phyloP scores from a whole-genome alignment of 495 filamentous ascomycete species.

The Aspergillus nidulans region DNA sequence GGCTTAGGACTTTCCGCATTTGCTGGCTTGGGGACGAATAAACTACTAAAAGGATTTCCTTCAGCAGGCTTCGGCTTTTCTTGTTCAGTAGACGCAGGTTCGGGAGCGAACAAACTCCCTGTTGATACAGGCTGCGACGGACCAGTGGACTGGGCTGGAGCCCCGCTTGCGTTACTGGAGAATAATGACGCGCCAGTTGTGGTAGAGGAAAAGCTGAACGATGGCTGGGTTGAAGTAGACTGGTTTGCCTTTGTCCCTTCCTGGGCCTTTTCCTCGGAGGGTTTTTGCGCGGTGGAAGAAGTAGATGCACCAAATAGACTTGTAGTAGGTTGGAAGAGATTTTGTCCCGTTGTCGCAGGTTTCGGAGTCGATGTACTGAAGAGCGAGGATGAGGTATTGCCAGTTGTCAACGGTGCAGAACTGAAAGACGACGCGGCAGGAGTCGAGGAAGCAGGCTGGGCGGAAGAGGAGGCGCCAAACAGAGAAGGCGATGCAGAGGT shows the following conservation, averaged over 20 bases:
- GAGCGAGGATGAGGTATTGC: slow-evolving; percentile 16
- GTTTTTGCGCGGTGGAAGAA: slow-evolving; percentile 8
- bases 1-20: slow-evolving; percentile 7
- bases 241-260: slow-evolving; percentile 15
- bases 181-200: slow-evolving; percentile 16
- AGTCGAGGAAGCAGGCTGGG: slow-evolving; percentile 13
- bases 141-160: slow-evolving; percentile 11
- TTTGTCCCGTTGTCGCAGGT: slow-evolving; percentile 15
- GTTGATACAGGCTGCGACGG: slow-evolving; percentile 19
- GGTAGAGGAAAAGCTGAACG: slow-evolving; percentile 10
- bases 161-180: slow-evolving; percentile 12
- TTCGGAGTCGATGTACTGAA: slow-evolving; percentile 20
- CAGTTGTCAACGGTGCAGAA: slow-evolving; percentile 9
- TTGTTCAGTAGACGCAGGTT: slow-evolving; percentile 18
- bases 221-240: slow-evolving; percentile 9
- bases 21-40: slow-evolving; percentile 28
- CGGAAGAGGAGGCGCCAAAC: slow-evolving; percentile 23
- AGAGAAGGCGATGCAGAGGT: slow-evolving; percentile 17
- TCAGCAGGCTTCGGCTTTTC: slow-evolving; percentile 17
- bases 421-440: slow-evolving; percentile 12
- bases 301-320: slow-evolving; percentile 17
- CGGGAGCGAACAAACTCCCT: slow-evolving; percentile 21
- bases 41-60: slow-evolving; percentile 22
- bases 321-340: slow-evolving; percentile 20
- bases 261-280: slow-evolving; percentile 11